phyloP scores from a whole-genome alignment of 768 basidiomycete species.

The Mycena albidolilacea region DNA sequence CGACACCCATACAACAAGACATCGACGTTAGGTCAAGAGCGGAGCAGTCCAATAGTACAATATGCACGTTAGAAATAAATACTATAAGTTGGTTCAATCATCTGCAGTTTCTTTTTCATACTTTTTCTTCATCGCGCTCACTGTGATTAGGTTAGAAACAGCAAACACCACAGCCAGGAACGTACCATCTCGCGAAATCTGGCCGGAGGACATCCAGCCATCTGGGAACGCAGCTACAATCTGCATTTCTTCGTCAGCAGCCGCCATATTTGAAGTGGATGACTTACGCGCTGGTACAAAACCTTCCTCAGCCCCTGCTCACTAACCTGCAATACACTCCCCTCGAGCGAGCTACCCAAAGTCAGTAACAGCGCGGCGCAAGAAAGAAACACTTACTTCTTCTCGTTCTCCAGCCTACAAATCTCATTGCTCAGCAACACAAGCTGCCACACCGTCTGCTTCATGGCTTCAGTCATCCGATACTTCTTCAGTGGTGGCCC shows the following conservation, averaged over 20 bases:
- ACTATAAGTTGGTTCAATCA: conserved; percentile 10
- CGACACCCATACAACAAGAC: not conserved
- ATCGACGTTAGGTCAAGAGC: not conserved
- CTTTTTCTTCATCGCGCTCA: conserved; percentile 90
- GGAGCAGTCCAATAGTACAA: conserved; percentile 3
- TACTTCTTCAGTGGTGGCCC: conserved; percentile 86
- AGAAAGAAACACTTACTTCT: conserved; percentile 50
- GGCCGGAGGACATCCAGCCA: conserved; percentile 89
- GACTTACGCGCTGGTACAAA: conserved; percentile 81
- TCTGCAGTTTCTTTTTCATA: conserved; percentile 82
- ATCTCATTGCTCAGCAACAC: conserved; percentile 88
- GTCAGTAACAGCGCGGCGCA: conserved; percentile 15
- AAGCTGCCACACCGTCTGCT: conserved; percentile 83
- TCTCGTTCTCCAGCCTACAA: conserved; percentile 71
- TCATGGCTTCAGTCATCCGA: conserved; percentile 86
- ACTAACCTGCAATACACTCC: conserved; percentile 78
- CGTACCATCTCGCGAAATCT: conserved; percentile 90
- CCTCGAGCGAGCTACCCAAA: conserved; percentile 67
- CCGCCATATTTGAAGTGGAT: not conserved
- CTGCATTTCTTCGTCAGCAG: conserved; percentile 46
- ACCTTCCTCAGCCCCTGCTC: conserved; percentile 86
- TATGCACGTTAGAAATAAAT: conserved; percentile 11
- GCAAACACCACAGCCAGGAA: conserved; percentile 9
- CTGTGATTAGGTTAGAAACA: conserved; percentile 51
- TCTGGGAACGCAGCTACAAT: conserved; percentile 87